Base-by-base conservation (phyloP, 2,329 filamentous ascomycete genomes). In the Trichoderma atrobrunneum region DNA sequence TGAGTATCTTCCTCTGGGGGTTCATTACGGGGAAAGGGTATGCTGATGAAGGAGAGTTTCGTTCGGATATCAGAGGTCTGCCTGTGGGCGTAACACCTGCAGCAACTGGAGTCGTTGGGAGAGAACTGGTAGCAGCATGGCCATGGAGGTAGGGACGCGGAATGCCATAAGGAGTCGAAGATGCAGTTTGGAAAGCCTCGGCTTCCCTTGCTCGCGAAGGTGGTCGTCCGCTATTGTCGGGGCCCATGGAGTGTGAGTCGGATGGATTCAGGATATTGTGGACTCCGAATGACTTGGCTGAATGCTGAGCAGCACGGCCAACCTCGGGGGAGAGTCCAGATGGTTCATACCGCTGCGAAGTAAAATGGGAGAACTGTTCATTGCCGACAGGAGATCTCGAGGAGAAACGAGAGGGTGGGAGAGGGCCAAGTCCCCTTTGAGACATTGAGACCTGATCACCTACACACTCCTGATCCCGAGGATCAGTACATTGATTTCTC, bases 401-500 rank as follows among this genome's bases (percentile, higher is more conserved):
- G 75, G 83, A 81, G 76, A 81, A 84, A 79, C 83, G 86, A 82
- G 87, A 87, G 80, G 84, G 81, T 85, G 87, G 85, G 80, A 82
- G 85, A 86, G 87, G 83, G 82, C 83, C 84, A 85, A 85, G 81
- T 78, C 84, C 86, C 84, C 85, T 86, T 85, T 89, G 87, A 84
- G 88, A 90, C 89, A 91, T 91, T 84, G 87, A 86, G 84, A 83
- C 83, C 86, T 85, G 85, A 82, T 88, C 87, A 85, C 87, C 86
- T 85, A 81, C 83, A 81, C 82, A 81, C 82, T 82, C 82, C 79
- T 83, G 82, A 82, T 83, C 84, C 81, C 81, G 81, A 82, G 82
- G 83, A 83, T 83, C 84, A 81, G 84, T 82, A 87, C 88, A 90
- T 90, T 85, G 88, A 89, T 84, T 80, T 76, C 75, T 76, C 59